These are phyloP conservation scores for Acanthamoeba royreba DNA, from an alignment of 208 protist species.

Conservation along the genomic window DNA sequence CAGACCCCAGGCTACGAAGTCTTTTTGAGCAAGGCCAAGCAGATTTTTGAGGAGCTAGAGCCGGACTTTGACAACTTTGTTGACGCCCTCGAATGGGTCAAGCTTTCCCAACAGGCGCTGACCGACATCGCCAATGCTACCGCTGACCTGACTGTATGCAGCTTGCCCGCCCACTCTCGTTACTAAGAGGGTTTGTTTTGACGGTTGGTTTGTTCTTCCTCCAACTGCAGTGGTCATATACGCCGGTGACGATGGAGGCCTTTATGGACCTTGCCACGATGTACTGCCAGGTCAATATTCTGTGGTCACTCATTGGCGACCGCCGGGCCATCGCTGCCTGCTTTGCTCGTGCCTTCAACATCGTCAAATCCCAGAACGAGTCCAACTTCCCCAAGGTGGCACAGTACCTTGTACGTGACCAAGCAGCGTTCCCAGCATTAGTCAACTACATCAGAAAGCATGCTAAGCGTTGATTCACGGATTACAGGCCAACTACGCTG, in stretches of 20 bases:
- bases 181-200: not conserved
- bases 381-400: slow-evolving; percentile 19
- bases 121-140: not conserved
- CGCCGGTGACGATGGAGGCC: not conserved
- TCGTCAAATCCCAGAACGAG: not conserved
- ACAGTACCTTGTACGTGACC: not conserved
- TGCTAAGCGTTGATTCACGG: not conserved
- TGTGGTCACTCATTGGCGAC: slow-evolving; percentile 12
- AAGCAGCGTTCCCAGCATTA: not conserved
- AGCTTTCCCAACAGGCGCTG: not conserved
- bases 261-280: not conserved
- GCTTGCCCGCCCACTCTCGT: not conserved
- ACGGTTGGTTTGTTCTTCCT: not conserved
- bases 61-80: slow-evolving; percentile 1
- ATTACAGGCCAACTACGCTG: not conserved
- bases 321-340: not conserved
- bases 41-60: slow-evolving; percentile 17
- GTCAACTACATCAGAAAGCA: too few relatives aligned
- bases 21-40: not conserved
- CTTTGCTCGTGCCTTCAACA: not conserved
- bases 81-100: not conserved
- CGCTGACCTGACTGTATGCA: not conserved
- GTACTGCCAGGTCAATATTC: not conserved
- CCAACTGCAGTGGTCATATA: not conserved
- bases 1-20: slow-evolving; percentile 30